Base-by-base conservation (phyloP, 169 alveolate genomes). In the Plasmodium sp. region DNA sequence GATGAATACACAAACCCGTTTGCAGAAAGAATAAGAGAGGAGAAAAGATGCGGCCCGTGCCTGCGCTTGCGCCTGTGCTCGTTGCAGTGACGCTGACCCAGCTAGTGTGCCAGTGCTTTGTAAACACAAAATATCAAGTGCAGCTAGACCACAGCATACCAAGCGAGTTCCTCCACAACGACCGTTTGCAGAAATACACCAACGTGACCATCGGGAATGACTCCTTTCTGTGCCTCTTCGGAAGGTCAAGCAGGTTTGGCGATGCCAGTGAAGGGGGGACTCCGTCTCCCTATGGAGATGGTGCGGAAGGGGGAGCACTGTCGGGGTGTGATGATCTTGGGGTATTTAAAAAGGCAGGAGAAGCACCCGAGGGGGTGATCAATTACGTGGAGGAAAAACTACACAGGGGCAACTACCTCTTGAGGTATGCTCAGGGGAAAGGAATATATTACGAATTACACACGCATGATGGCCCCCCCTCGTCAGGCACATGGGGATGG, bases 161-260 rank as follows among this genome's bases (percentile, higher is more conserved):
- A n/a, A 92, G 85, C 77, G 82, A 43, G 12, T 34, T 92, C 56
- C 48, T 92, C n/a, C 82, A 82, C 14, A 41, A 71, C 31, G 85
- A 81, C 84, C 82, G 43, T 1, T 67, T 84, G 18, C 48, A 71
- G 41, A 92, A 92, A 56, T 92, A 92, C 56, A 92, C 95, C 7
- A 92, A 92, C 10, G 62, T 92, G 45, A 92, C 95, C 0, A 74
- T 92, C 22, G 95, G 95, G 5, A 75, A 92, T 31, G 95, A 92
- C 39, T 81, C 95, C n/a, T 82, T 77, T 73, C 62, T 92, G 6
- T 92, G 95, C 79, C 9, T 92, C 62, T 39, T 92, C 14, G 77
- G 77, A 43, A 80, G 81, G 10, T 10, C 75, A 10, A 67, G 31
- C 31, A 82, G 34, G 34, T 77, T 27, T 9, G 71, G 72, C 71